Evolutionary conservation across 768 basidiomycete genomes (phyloP), one percentile per base, ranked within the genome.

Genomic region (Auriscalpium orientale): DNA sequence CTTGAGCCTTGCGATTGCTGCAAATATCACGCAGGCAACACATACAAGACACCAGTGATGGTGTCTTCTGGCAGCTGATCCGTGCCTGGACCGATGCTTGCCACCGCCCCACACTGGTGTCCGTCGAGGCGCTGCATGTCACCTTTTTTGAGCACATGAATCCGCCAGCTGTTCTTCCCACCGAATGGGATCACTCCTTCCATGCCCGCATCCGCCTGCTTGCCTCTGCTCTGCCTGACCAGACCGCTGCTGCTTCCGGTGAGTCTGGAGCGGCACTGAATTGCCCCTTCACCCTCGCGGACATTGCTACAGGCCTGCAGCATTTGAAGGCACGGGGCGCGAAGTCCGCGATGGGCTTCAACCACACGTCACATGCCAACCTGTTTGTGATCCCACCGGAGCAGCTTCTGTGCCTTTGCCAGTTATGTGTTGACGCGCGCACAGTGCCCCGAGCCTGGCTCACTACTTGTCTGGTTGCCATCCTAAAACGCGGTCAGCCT

Each of bases 121-220:
- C 46, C 18, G 7, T 48, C 8, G 18, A 18, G 20, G 46, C 46
- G 6, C 15, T 48, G 9, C 46, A 28, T 2, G 22, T 7, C 8
- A 28, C 34, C 13, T 53, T 53, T 28, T 5, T 15, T 1, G 12
- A 89, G 68, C 12, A 71, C 62, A 65, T 76, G 82, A 12, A 80
- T 72, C 85, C 85, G 86, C 44, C 40, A 1, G 11, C 1, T 11
- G 38, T 11, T 1, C n/a, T 53, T 2, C 52, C 52, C n/a, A 15
- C 36, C 21, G 11, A 20, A 2, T 53, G 35, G 22, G n/a, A 45
- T 28, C 20, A 8, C 46, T 18, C n/a, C 8, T 20, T 22, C 33
- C n/a, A 8, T 48, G 13, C 8, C 12, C 18, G 20, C 21, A 2
- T 18, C 46, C 18, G 46, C 8, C 46, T 48, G 21, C 20, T 28